Conservation (phyloP, 139 green algal species). For the Chlorella ohadii region DNA sequence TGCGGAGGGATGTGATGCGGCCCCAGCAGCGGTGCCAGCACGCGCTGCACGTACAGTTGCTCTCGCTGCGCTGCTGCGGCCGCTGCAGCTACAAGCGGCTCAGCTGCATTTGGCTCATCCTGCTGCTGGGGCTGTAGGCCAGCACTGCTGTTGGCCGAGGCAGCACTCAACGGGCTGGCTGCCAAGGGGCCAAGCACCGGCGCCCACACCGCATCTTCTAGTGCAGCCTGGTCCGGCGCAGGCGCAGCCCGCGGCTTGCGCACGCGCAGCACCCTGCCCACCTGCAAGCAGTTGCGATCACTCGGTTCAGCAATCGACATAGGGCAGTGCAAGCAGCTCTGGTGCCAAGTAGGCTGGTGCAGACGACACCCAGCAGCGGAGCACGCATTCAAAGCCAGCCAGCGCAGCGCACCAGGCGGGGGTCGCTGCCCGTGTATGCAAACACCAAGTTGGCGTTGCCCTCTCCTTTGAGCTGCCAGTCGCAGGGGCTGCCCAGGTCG, state of each 20-base stretch:
- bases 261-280: conserved; percentile 38
- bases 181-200: background rate
- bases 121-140: too few species aligned
- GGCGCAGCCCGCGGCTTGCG: conserved; percentile 17
- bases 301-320: too few species aligned
- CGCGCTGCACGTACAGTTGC: conserved; percentile 2
- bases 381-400: background rate
- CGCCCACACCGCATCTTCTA: conserved; percentile 40
- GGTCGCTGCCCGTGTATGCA: conserved; percentile 12
- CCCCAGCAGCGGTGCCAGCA: conserved; percentile 25
- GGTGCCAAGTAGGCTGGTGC: too few species aligned
- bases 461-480: conserved; percentile 54
- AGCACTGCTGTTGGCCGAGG: too few species aligned
- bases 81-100: background rate
- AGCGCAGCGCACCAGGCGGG: conserved; percentile 38
- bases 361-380: too few species aligned
- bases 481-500: background rate
- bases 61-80: background rate
- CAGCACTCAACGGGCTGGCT: background rate
- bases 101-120: background rate
- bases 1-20: background rate
- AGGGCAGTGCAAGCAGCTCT: too few species aligned
- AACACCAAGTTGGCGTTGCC: conserved; percentile 65
- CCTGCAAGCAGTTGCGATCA: too few species aligned
- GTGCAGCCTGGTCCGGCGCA: background rate